phyloP scores from a whole-genome alignment of 2,329 filamentous ascomycete genomes.

The Penicillium sp. region DNA sequence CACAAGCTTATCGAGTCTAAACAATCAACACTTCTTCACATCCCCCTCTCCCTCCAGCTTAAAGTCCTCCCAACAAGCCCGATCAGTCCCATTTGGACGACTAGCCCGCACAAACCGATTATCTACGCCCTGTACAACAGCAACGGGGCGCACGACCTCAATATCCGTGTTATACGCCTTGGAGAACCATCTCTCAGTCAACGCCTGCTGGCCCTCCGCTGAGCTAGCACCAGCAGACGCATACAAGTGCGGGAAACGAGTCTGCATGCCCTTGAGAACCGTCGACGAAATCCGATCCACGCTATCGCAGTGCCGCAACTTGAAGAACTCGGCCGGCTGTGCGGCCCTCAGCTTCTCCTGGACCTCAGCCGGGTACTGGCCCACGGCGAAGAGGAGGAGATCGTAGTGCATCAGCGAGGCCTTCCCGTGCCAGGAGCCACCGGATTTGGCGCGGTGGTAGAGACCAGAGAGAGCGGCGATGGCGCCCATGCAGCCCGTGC shows the following conservation, averaged over 20 bases:
- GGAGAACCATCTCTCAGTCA: constrained; percentile 54
- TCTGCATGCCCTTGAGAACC: constrained; percentile 58
- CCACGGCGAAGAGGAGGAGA: constrained; percentile 63
- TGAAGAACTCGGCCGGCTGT: constrained; percentile 57
- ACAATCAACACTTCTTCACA: constrained; percentile 24
- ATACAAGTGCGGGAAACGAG: constrained; percentile 58
- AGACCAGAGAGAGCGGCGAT: constrained; percentile 67
- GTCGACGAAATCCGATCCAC: constrained; percentile 66
- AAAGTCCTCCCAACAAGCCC: constrained; percentile 50
- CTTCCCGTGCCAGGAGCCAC: constrained; percentile 68
- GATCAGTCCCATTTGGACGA: constrained; percentile 56
- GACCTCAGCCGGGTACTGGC: constrained; percentile 57
- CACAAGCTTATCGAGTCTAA: neutral
- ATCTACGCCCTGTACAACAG: constrained; percentile 51
- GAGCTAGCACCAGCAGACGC: constrained; percentile 23
- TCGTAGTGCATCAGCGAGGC: constrained; percentile 70
- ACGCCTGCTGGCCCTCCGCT: constrained; percentile 42
- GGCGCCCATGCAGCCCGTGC: constrained; percentile 71
- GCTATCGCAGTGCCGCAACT: constrained; percentile 62
- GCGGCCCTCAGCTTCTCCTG: constrained; percentile 55
- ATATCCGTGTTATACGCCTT: constrained; percentile 50
- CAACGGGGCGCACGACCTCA: constrained; percentile 51
- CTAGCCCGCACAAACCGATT: constrained; percentile 52
- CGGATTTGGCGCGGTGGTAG: constrained; percentile 61
- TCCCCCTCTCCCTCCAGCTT: constrained; percentile 28